A percentile compares a stretch with the other conserved stretches of the same genome.
phyloP scores from a whole-genome alignment of 2,329 filamentous ascomycete species.

The Penicillium brasilianum region DNA sequence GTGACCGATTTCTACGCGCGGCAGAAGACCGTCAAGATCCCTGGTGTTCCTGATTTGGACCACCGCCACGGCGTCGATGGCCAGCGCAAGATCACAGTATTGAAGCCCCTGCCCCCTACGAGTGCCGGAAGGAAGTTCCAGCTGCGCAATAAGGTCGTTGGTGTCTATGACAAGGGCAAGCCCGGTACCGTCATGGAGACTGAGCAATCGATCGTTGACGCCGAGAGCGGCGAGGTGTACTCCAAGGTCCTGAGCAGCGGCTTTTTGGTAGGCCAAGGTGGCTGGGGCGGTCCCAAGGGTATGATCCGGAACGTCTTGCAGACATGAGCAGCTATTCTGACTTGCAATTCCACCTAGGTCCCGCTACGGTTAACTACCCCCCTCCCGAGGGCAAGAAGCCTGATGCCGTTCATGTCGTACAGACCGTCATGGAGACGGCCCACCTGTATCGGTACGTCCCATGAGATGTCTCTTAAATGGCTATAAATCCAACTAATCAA shows the following conservation, averaged over 20 bases:
- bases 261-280: slow-evolving; percentile 81
- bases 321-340: slow-evolving; percentile 12
- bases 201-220: slow-evolving; percentile 77
- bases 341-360: slow-evolving; percentile 44
- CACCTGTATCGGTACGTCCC: slow-evolving; percentile 68
- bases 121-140: slow-evolving; percentile 77
- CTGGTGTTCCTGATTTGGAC: slow-evolving; percentile 78
- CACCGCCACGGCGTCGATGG: slow-evolving; percentile 77
- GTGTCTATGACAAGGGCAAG: slow-evolving; percentile 89
- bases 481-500: neutral
- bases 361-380: slow-evolving; percentile 76
- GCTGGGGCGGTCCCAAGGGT: slow-evolving; percentile 90
- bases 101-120: slow-evolving; percentile 74
- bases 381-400: slow-evolving; percentile 74
- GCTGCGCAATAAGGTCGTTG: slow-evolving; percentile 75
- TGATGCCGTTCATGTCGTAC: slow-evolving; percentile 71
- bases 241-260: slow-evolving; percentile 69
- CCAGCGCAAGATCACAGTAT: slow-evolving; percentile 77
- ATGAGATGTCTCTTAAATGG: neutral
- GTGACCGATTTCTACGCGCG: slow-evolving; percentile 83
- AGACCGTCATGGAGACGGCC: slow-evolving; percentile 73
- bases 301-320: slow-evolving; percentile 21
- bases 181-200: slow-evolving; percentile 81
- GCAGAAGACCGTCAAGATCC: slow-evolving; percentile 69
- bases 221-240: slow-evolving; percentile 71